Conservation (phyloP, 2,329 filamentous ascomycete genomes). For the Lasiodiplodia theobromae region DNA sequence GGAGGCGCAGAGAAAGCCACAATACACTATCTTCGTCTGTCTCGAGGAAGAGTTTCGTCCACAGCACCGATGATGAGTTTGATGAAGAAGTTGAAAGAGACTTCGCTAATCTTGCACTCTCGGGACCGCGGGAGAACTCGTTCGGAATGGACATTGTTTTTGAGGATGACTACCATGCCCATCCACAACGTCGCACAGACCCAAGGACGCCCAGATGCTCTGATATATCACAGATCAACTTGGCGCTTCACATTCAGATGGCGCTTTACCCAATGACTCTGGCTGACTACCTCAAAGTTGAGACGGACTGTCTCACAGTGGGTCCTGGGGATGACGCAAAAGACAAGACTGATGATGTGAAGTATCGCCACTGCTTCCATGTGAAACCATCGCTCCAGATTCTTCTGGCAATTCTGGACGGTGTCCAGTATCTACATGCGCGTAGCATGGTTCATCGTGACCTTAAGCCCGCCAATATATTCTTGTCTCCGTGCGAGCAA, state of each 20-base stretch:
- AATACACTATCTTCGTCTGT: conserved; percentile 49
- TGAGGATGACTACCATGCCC: conserved; percentile 24
- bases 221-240: conserved; percentile 29
- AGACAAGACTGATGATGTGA: conserved; percentile 39
- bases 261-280: conserved; percentile 69
- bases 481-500: conserved; percentile 59
- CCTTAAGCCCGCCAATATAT: conserved; percentile 73
- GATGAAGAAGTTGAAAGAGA: conserved; percentile 57
- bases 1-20: conserved; percentile 42
- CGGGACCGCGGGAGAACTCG: conserved; percentile 18
- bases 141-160: conserved; percentile 18
- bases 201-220: not conserved
- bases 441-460: conserved; percentile 70
- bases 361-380: conserved; percentile 68
- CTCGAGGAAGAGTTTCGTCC: conserved; percentile 50
- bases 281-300: conserved; percentile 60
- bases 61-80: conserved; percentile 44
- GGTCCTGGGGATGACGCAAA: conserved; percentile 31
- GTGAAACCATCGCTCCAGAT: conserved; percentile 63
- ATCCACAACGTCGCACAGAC: conserved; percentile 15
- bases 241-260: conserved; percentile 73
- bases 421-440: conserved; percentile 69
- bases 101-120: conserved; percentile 4
- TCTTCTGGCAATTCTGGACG: conserved; percentile 66
- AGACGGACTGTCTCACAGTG: not conserved